These are phyloP conservation scores for Baorangia bicolor DNA, from an alignment of 768 basidiomycete species.

Conservation along the genomic window DNA sequence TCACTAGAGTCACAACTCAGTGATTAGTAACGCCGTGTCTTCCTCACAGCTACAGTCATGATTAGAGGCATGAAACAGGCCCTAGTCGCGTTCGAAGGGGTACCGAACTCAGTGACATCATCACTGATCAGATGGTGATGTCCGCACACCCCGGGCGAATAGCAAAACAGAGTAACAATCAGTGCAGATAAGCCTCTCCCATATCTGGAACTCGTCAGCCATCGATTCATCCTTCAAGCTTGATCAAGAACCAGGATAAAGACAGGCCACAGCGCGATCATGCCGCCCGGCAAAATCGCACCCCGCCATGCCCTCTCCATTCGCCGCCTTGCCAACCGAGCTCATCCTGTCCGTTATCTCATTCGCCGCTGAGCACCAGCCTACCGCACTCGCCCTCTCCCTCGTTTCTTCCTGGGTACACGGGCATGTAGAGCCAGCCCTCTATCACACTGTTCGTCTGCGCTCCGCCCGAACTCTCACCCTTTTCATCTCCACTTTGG, in stretches of 20 bases:
- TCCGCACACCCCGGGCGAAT: not conserved
- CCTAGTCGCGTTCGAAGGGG: too few relatives aligned
- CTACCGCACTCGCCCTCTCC: not conserved
- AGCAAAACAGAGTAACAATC: not conserved
- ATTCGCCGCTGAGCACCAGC: slow-evolving; percentile 28
- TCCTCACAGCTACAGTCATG: too few relatives aligned
- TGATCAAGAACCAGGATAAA: not conserved
- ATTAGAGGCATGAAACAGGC: too few relatives aligned
- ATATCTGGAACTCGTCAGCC: not conserved
- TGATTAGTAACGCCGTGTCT: too few relatives aligned
- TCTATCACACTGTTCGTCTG: slow-evolving; percentile 3
- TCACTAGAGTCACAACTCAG: too few relatives aligned
- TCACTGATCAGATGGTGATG: too few relatives aligned
- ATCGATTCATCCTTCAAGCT: not conserved
- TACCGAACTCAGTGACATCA: too few relatives aligned
- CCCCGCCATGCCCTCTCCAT: slow-evolving; percentile 5
- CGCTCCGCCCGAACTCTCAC: not conserved
- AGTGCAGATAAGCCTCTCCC: not conserved
- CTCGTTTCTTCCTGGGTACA: slow-evolving; percentile 1
- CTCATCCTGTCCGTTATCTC: slow-evolving; percentile 35
- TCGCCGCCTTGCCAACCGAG: slow-evolving; percentile 32
- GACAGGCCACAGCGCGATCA: not conserved
- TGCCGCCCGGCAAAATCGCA: not conserved
- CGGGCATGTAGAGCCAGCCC: not conserved
- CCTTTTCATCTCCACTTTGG: not conserved